phyloP scores from a whole-genome alignment of 2,329 filamentous ascomycete species.

The Blumeria graminis region DNA sequence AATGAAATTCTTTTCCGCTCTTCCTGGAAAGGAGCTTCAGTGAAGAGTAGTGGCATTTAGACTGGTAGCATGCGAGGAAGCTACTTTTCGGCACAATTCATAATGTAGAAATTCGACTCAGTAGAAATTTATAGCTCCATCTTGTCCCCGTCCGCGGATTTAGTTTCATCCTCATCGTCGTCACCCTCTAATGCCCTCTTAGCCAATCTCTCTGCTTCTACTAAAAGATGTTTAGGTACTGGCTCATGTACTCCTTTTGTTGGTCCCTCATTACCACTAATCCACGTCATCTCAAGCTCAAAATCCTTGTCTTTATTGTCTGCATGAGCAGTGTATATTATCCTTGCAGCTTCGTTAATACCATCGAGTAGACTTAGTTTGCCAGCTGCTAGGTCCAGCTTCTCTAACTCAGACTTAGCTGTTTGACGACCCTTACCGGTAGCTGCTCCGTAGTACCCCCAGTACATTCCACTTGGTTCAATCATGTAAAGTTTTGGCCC shows the following conservation, averaged over 20 bases:
- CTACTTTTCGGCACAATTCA: too few species aligned
- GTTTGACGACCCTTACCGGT: slow-evolving; percentile 93
- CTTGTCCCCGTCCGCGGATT: slow-evolving; percentile 35
- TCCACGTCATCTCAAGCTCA: slow-evolving; percentile 98
- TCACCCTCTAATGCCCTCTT: slow-evolving; percentile 77
- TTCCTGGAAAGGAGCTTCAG: too few species aligned
- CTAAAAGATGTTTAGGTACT: slow-evolving; percentile 70
- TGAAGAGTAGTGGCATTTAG: too few species aligned
- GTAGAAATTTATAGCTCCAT: slow-evolving; percentile 60
- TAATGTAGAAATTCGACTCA: neutral
- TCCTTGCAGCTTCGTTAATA: slow-evolving; percentile 86
- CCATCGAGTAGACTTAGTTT: slow-evolving; percentile 61
- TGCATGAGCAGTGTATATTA: slow-evolving; percentile 93
- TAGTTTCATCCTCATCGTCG: slow-evolving; percentile 57
- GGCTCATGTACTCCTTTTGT: slow-evolving; percentile 85
- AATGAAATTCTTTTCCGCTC: too few species aligned
- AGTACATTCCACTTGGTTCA: slow-evolving; percentile 88
- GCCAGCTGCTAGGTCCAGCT: slow-evolving; percentile 64
- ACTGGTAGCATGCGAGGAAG: too few species aligned
- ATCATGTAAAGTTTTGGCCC: slow-evolving; percentile 97
- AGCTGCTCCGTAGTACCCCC: slow-evolving; percentile 96
- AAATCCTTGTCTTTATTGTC: slow-evolving; percentile 99
- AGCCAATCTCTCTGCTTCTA: slow-evolving; percentile 81
- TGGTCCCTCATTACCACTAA: slow-evolving; percentile 60
- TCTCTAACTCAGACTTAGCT: slow-evolving; percentile 95